Evolutionary conservation across 2,329 filamentous ascomycete genomes (phyloP).

Genomic region (Neopestalotiopsis rosae): DNA sequence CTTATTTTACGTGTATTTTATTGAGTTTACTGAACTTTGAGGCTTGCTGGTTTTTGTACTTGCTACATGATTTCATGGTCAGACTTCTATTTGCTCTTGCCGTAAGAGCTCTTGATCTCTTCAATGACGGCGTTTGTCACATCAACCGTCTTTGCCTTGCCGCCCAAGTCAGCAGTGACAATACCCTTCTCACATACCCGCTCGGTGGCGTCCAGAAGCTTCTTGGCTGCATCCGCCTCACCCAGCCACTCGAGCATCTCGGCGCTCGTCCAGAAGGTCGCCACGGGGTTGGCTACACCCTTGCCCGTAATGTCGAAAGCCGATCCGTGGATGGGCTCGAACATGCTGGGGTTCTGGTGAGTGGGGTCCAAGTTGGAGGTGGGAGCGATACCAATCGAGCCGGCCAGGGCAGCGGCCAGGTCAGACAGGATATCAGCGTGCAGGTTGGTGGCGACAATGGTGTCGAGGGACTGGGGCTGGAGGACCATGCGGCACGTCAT

Average conservation of each 20-base stretch:
- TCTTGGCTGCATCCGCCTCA: constrained; percentile 53
- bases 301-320: constrained; percentile 64
- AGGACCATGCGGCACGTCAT: constrained; percentile 70
- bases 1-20: too few relatives aligned
- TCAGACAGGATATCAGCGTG: constrained; percentile 72
- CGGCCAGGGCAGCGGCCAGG: constrained; percentile 71
- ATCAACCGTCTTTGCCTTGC: constrained; percentile 42
- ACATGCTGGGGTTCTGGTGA: constrained; percentile 60
- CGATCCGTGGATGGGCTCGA: constrained; percentile 65
- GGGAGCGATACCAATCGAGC: constrained; percentile 74
- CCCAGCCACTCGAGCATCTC: constrained; percentile 66
- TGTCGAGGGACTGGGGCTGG: constrained; percentile 64
- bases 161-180: constrained; percentile 60
- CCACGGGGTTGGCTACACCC: constrained; percentile 62
- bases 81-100: constrained; percentile 13
- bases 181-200: constrained; percentile 56
- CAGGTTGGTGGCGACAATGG: constrained; percentile 68
- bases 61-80: not conserved
- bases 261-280: constrained; percentile 62
- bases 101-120: constrained; percentile 24
- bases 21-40: too few relatives aligned
- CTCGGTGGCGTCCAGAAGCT: constrained; percentile 58
- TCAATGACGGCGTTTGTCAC: constrained; percentile 40
- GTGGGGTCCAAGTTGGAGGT: constrained; percentile 71
- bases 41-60: too few relatives aligned